These are phyloP conservation scores for Rhizophagus clarus DNA, from an alignment of 192 early-diverging fungal species.

Conservation along the genomic window DNA sequence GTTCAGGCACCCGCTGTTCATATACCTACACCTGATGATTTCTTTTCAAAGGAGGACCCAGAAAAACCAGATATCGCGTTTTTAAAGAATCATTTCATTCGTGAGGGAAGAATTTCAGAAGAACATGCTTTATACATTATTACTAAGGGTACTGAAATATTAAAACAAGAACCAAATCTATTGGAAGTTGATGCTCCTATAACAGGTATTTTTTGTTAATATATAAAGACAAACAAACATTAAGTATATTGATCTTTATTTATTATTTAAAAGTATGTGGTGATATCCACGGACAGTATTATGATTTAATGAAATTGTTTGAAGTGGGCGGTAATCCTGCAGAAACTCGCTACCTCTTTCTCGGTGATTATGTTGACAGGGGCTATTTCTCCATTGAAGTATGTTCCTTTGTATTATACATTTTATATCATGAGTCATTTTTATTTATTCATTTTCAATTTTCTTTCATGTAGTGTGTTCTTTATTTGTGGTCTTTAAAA, in stretches of 20 bases:
- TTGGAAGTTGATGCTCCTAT: slow-evolving; percentile 90
- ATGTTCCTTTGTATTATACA: background rate
- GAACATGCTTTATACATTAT: slow-evolving; percentile 91
- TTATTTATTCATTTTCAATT: background rate
- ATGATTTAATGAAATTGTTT: slow-evolving; percentile 97
- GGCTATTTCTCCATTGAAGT: slow-evolving; percentile 98
- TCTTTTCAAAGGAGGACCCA: slow-evolving; percentile 57
- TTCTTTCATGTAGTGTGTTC: slow-evolving; percentile 65
- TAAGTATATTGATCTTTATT: background rate
- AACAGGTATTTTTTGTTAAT: slow-evolving; percentile 64
- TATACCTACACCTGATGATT: slow-evolving; percentile 52
- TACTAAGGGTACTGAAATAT: slow-evolving; percentile 75
- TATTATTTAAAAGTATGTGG: slow-evolving; percentile 74
- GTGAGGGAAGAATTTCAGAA: slow-evolving; percentile 89
- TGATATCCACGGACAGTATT: slow-evolving; percentile 98
- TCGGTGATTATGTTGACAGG: slow-evolving; percentile 97
- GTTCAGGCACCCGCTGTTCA: slow-evolving; percentile 57
- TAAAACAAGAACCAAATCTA: slow-evolving; percentile 82
- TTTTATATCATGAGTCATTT: background rate
- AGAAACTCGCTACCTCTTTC: slow-evolving; percentile 87
- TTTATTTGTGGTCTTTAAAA: slow-evolving; percentile 91
- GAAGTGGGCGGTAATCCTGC: slow-evolving; percentile 95
- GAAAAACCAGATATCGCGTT: slow-evolving; percentile 79
- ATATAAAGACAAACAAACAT: background rate
- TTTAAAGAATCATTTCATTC: slow-evolving; percentile 89